Percentiles rank a stretch among this genome's conserved stretches.
Evolutionary conservation across 2,329 filamentous ascomycete genomes (phyloP).

Genomic region (Mycosphaerelloides madeirae): DNA sequence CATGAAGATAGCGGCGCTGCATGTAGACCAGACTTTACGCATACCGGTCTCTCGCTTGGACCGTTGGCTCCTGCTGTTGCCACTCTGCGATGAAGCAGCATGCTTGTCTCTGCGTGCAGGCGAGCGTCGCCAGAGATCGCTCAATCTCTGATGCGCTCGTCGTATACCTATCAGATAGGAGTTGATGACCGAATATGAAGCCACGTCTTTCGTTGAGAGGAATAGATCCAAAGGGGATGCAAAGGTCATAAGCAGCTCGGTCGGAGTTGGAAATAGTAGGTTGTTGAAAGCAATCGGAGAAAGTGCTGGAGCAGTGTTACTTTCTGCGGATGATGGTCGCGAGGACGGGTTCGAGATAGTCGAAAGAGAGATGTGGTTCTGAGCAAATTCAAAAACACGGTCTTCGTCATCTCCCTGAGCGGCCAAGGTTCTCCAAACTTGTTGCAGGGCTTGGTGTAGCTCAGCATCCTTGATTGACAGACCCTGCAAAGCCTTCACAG

Average conservation of each 20-base stretch:
- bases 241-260: conserved; percentile 65
- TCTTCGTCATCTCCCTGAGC: conserved; percentile 71
- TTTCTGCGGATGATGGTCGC: conserved; percentile 39
- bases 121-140: conserved; percentile 81
- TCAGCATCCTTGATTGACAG: conserved; percentile 81
- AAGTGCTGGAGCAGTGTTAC: conserved; percentile 37
- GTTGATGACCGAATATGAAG: conserved; percentile 78
- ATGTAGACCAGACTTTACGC: conserved; percentile 84
- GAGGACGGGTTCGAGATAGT: conserved; percentile 46
- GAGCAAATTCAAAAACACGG: conserved; percentile 76
- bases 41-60: conserved; percentile 61
- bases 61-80: conserved; percentile 59
- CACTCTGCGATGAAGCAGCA: conserved; percentile 39
- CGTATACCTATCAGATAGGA: conserved; percentile 82
- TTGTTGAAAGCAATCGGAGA: conserved; percentile 64
- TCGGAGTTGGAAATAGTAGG: conserved; percentile 73
- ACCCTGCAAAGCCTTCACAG: conserved; percentile 53
- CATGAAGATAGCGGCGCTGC: conserved; percentile 82
- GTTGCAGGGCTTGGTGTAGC: conserved; percentile 67
- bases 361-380: conserved; percentile 66
- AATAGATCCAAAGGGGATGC: conserved; percentile 82
- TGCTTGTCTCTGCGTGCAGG: conserved; percentile 71
- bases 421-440: conserved; percentile 76
- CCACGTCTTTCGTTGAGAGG: conserved; percentile 68
- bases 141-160: conserved; percentile 77